A percentile compares a stretch with the other conserved stretches of the same genome.
Conservation (phyloP, 345 rosid genomes). For the Stellera chamaejasme region DNA sequence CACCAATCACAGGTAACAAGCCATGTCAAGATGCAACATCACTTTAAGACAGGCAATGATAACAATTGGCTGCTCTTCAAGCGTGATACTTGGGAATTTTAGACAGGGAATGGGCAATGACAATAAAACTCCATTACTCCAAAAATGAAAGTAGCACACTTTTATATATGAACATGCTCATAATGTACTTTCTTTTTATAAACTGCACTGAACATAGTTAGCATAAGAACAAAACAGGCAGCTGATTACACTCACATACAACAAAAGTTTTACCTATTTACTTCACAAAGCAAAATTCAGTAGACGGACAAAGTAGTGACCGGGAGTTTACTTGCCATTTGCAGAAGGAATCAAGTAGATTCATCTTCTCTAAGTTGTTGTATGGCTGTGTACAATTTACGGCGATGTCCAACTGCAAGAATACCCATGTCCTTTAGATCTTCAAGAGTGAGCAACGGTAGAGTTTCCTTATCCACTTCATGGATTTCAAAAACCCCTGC, state of each 20-base stretch:
- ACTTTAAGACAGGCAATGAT: too few species aligned
- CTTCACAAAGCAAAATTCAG: conserved; percentile 14
- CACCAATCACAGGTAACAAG: too few species aligned
- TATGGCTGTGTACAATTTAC: conserved; percentile 48
- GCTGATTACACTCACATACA: conserved; percentile 15
- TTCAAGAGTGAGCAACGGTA: conserved; percentile 46
- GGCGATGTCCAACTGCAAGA: conserved; percentile 43
- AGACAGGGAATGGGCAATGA: too few species aligned
- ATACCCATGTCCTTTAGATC: conserved; percentile 64
- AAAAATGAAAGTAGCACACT: too few species aligned
- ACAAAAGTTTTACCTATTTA: conserved; percentile 9
- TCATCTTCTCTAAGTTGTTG: conserved; percentile 22
- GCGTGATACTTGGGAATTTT: too few species aligned
- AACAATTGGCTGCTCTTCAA: too few species aligned
- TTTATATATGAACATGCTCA: too few species aligned
- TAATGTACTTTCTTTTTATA: too few species aligned
- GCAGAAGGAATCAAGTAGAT: conserved; percentile 15
- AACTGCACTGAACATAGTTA: too few species aligned
- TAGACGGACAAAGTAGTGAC: conserved; percentile 4
- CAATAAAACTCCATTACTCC: too few species aligned
- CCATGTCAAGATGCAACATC: too few species aligned
- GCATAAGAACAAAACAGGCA: conserved; percentile 11
- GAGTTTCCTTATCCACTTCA: conserved; percentile 44
- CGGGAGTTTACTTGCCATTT: background rate
- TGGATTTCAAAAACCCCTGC: conserved; percentile 39